phyloP scores from a whole-genome alignment of 129 eudicot species.

The Flaveria linearis region DNA sequence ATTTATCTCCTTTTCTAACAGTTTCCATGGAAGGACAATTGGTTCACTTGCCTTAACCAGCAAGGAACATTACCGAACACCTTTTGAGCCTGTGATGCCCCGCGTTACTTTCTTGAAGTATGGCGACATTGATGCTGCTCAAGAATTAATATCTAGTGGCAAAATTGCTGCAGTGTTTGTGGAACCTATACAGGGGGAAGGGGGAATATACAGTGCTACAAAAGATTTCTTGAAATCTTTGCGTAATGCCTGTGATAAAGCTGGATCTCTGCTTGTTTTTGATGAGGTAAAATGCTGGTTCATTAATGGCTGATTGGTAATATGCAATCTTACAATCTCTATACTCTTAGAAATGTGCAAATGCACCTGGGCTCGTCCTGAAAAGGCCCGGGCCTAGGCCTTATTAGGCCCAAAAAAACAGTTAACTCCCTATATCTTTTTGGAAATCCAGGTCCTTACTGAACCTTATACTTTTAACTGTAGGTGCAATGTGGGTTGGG shows the following conservation, averaged over 20 bases:
- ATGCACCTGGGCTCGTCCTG: neutral
- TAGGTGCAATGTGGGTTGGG: conserved; percentile 96
- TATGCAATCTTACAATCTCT: neutral
- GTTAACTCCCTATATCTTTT: neutral
- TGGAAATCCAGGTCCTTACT: neutral
- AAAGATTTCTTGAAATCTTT: conserved; percentile 71
- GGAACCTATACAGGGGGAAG: conserved; percentile 92
- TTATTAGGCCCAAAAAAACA: neutral
- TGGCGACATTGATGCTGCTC: conserved; percentile 61
- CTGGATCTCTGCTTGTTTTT: conserved; percentile 73
- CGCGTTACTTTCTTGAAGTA: conserved; percentile 78
- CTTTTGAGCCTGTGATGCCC: conserved; percentile 92
- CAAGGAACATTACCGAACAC: conserved; percentile 84
- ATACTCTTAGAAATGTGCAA: neutral
- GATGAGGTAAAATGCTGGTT: conserved; percentile 59
- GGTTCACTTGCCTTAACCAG: conserved; percentile 92
- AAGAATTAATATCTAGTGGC: conserved; percentile 58
- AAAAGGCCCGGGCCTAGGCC: neutral
- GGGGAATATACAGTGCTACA: conserved; percentile 81
- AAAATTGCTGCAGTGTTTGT: conserved; percentile 87
- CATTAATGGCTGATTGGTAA: conserved; percentile 5
- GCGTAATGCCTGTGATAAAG: conserved; percentile 67
- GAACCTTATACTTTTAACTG: neutral
- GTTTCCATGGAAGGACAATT: conserved; percentile 93
- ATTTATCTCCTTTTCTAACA: conserved; percentile 68